Evolutionary conservation across 169 alveolate genomes (phyloP).

Genomic region (Plasmodium malariae): DNA sequence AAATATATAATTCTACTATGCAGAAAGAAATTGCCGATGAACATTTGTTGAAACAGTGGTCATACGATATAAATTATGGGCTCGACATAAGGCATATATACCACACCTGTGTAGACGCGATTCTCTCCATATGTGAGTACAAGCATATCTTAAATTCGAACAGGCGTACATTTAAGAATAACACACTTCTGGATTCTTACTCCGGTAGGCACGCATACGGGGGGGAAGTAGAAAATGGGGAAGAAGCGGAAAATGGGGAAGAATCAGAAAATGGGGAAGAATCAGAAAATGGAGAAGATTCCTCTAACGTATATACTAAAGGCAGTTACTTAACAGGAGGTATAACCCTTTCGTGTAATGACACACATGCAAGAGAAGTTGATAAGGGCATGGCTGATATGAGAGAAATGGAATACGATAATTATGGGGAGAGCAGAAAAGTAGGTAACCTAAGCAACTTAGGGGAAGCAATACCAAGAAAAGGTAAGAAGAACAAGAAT

Average conservation of each 20-base stretch:
- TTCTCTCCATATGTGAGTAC: constrained; percentile 52
- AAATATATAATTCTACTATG: constrained; percentile 63
- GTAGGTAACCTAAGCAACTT: background rate
- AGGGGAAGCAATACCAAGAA: constrained; percentile 1
- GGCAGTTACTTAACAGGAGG: too few relatives aligned
- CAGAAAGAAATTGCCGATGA: constrained; percentile 65
- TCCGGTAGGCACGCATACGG: background rate
- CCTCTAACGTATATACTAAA: too few relatives aligned
- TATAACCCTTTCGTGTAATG: too few relatives aligned
- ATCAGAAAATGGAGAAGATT: too few relatives aligned
- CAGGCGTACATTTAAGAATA: constrained; percentile 6
- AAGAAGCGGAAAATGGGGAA: too few relatives aligned
- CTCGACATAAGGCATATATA: constrained; percentile 66
- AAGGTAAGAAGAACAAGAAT: background rate
- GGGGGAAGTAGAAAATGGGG: too few relatives aligned
- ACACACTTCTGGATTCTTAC: constrained; percentile 11
- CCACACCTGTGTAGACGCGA: constrained; percentile 72
- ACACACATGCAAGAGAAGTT: too few relatives aligned
- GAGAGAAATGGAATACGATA: too few relatives aligned
- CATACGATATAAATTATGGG: constrained; percentile 62
- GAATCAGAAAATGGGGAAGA: too few relatives aligned
- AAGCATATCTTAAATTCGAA: constrained; percentile 11
- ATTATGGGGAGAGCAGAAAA: too few relatives aligned
- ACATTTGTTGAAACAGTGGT: constrained; percentile 53
- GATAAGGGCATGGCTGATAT: too few relatives aligned